Base-by-base conservation (phyloP, 2,329 filamentous ascomycete genomes). In the Venturia aucupariae region DNA sequence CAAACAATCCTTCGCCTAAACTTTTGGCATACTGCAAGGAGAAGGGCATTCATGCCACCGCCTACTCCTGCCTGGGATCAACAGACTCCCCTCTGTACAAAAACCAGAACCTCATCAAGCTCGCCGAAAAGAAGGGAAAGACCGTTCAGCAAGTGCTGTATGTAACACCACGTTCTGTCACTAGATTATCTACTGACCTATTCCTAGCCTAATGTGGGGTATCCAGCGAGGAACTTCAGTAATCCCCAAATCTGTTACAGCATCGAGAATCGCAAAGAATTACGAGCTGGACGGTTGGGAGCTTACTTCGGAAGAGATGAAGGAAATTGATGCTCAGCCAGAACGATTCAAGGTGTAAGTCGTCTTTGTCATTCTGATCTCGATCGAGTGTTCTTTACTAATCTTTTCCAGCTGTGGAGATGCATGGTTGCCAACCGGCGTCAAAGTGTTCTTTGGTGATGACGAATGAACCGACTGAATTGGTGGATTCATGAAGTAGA, bases 371-470 rank as follows among this genome's bases (percentile, higher is more conserved):
- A 39, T 32, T 17, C 15, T 27, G 4, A 5, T 17, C 38, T 10
- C 22, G 17, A 22, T 39, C 5, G 7, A 84, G 87, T 91, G 67
- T 22, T 22, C 6, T 41, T 17, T 4, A 41, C 39, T 41, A 41
- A 41, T 41, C 4, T 17, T 15, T 17, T 41, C 6, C 30, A 57
- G 51, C 15, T 94, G 89, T 72, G 83, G 82, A 42, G 90, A 93
- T 73, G 76, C 72, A 35, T 93, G 88, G 86, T 73, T 90, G 71
- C 90, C 89, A 0, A 76, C 32, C 30, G 42, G 62, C 11, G 61
- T 89, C 66, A 88, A 86, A 81, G 89, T 93, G 42, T 94, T 94
- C 81, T 90, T 90, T 73, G 89, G 88, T 8, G 89, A 92, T 70
- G 88, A 92, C 71, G 89, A 92, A 79, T 92, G 85, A 68, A 57